These are phyloP conservation scores for Fusarium veterinarium DNA, from an alignment of 2,329 filamentous ascomycete species.

Conservation along the genomic window DNA sequence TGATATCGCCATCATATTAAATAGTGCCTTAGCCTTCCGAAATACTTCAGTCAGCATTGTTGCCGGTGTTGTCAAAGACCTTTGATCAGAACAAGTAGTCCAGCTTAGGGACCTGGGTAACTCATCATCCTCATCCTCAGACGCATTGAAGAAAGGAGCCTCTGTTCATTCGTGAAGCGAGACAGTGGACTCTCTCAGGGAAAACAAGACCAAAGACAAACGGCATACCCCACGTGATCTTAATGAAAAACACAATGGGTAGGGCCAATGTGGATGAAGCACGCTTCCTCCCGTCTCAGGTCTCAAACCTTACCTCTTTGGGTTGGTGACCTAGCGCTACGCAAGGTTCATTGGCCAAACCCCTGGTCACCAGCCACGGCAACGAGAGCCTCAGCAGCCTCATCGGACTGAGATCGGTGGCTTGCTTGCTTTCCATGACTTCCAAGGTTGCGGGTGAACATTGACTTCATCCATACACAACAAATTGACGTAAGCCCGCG, in stretches of 20 bases:
- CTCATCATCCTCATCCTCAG: neutral
- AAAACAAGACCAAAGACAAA: neutral
- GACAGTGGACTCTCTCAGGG: neutral
- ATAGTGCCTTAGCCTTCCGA: neutral
- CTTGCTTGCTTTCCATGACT: constrained; percentile 27
- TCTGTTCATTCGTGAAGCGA: neutral
- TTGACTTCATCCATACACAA: constrained; percentile 32
- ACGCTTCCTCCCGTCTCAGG: constrained; percentile 27
- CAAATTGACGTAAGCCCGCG: constrained; percentile 19
- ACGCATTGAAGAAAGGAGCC: neutral
- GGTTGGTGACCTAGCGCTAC: neutral
- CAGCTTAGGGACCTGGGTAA: neutral
- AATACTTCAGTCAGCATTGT: neutral
- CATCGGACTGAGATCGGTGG: constrained; percentile 37
- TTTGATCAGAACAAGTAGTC: neutral
- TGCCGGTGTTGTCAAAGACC: neutral
- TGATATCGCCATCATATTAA: neutral
- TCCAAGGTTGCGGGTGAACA: constrained; percentile 16
- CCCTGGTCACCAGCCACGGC: constrained; percentile 38
- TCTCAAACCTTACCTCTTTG: constrained; percentile 14
- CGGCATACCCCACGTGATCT: constrained; percentile 13
- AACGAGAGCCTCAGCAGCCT: constrained; percentile 43
- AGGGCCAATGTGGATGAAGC: constrained; percentile 17
- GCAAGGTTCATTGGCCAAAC: constrained; percentile 19
- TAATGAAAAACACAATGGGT: neutral